Base-by-base conservation (phyloP, 1,139 yeast species). In the Suhomyces maxii region DNA sequence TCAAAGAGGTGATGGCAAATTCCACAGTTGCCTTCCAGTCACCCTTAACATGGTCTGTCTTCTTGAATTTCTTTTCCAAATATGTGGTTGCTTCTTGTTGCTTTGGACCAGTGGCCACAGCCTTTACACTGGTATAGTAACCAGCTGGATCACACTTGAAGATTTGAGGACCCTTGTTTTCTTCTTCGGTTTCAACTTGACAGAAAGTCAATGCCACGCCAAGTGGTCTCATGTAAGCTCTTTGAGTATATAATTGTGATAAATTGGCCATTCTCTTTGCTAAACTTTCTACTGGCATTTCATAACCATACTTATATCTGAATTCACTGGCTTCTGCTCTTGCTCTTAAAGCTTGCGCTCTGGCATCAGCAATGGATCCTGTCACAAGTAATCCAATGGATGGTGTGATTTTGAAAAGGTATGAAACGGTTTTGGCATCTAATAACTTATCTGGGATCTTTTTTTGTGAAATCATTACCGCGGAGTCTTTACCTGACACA, bases 151-250 rank as follows among this genome's bases (percentile, higher is more conserved):
- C 99, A 57, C 95, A 86, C 71, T 93, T 93, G 73, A 80, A 89
- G 53, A 93, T 77, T 60, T 84, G 83, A n/a, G 99, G 97, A 0
- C 98, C 99, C 51, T 74, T 68, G 35, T 42, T 33, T 64, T 85
- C 93, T 61, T 88, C 96, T 65, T 91, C 98, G 42, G 65, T 63
- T 48, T 73, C 79, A 11, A 55, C 57, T 41, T 95, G 84, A 51
- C 91, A 80, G 61, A 93, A 86, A 23, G 97, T 90, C 61, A 90
- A 78, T 28, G 96, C 89, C 47, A 90, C 97, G 35, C 97, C 97
- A 55, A 91, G 76, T 26, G 99, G 99, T 68, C 99, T 83, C 98
- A 93, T 93, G 68, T 93, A 93, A n/a, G 99, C 99, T 64, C 98
- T 80, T 70, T 93, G 99, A 39, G 99, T 93, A 68, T 90, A 93